phyloP scores from a whole-genome alignment of 108 stramenopile species.

The Fragilariopsis cylindrus region DNA sequence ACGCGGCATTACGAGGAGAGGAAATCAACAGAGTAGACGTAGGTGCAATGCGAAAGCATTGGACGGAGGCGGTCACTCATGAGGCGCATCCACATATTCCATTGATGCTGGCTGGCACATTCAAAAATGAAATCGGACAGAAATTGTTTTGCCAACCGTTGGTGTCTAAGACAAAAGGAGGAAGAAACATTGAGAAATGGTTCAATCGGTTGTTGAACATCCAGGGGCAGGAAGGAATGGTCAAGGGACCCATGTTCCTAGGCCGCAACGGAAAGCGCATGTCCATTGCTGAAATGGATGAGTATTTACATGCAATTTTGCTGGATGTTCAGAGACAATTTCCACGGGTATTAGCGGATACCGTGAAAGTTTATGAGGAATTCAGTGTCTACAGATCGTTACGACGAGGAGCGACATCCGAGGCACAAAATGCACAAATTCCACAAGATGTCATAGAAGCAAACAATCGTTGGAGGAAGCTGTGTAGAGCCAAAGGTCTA shows the following conservation, averaged over 20 bases:
- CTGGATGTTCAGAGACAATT: background rate
- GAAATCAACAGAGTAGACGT: background rate
- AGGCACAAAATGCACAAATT: constrained; percentile 14
- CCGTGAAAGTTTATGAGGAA: background rate
- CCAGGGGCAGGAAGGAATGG: background rate
- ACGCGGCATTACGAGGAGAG: background rate
- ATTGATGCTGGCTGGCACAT: background rate
- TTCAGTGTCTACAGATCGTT: constrained; percentile 16
- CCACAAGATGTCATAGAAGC: constrained; percentile 14
- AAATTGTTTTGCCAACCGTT: background rate
- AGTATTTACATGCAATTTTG: background rate
- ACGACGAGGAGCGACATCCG: constrained; percentile 27
- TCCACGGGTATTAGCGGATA: background rate
- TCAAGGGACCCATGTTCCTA: background rate
- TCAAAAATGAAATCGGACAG: background rate
- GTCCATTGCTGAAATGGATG: background rate
- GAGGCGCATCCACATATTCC: background rate
- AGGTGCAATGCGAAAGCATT: background rate
- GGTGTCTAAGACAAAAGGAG: background rate
- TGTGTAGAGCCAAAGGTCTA: background rate
- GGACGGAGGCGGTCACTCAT: background rate
- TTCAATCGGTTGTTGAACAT: background rate
- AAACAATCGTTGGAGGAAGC: constrained; percentile 35
- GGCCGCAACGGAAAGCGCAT: background rate
- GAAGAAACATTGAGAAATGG: background rate